phyloP scores from a whole-genome alignment of 805 yeast genomes.

The Ogataea nitratoaversa region DNA sequence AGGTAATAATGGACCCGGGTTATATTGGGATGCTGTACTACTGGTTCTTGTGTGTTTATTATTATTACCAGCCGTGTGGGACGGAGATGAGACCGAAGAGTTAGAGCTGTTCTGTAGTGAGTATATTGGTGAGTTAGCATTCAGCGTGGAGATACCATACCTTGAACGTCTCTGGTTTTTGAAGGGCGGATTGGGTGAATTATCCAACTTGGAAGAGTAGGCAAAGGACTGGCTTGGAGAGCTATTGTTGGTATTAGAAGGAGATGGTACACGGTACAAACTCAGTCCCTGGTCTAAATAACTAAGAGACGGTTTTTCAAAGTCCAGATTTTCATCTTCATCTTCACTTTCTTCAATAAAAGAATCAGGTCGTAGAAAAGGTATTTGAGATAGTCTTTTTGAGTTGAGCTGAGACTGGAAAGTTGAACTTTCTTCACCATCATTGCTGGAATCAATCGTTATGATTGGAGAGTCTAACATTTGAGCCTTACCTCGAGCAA shows the following conservation, averaged over 20 bases:
- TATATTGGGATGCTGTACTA: conserved; percentile 17
- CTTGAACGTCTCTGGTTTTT: conserved; percentile 4
- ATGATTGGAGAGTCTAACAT: neutral
- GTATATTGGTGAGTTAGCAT: conserved; percentile 11
- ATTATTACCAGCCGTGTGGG: too few relatives aligned
- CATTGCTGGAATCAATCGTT: neutral
- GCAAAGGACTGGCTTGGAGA: conserved; percentile 2
- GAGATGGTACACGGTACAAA: conserved; percentile 5
- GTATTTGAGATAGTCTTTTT: conserved; percentile 8
- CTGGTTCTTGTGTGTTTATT: conserved; percentile 15
- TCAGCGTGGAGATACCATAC: neutral
- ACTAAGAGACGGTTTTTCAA: conserved; percentile 1
- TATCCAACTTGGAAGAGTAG: neutral
- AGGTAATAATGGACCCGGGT: conserved; percentile 19
- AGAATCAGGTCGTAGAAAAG: conserved; percentile 16
- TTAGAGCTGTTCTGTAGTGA: conserved; percentile 14
- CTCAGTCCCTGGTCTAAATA: conserved; percentile 4
- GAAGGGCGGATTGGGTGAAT: neutral
- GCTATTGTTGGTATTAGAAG: neutral
- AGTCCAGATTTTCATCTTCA: conserved; percentile 5
- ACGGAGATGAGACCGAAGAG: conserved; percentile 6
- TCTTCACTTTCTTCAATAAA: conserved; percentile 17
- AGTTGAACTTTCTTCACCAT: neutral
- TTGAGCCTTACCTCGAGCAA: neutral
- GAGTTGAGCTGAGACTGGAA: neutral